These are phyloP conservation scores for Spizellomyces punctatus DNA, from an alignment of 192 early-diverging fungal genomes.

Conservation along the genomic window DNA sequence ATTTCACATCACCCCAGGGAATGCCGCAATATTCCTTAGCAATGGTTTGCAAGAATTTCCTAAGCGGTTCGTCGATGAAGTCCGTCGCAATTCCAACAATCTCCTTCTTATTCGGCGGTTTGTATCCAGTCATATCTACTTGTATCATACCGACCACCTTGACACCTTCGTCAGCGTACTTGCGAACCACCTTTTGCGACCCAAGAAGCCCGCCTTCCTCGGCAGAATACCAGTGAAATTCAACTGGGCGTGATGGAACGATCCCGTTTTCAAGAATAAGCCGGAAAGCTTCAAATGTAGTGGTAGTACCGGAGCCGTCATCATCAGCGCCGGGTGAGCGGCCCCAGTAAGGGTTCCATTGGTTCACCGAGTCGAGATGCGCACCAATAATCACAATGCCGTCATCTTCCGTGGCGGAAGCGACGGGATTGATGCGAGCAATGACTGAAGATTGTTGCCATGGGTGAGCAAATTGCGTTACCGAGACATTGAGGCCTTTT, in stretches of 20 bases:
- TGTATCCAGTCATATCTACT: slow-evolving; percentile 95
- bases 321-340: slow-evolving; percentile 81
- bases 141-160: slow-evolving; percentile 80
- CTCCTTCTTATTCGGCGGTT: slow-evolving; percentile 49
- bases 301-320: slow-evolving; percentile 91
- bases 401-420: not conserved
- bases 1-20: slow-evolving; percentile 69
- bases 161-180: slow-evolving; percentile 62
- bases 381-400: slow-evolving; percentile 76
- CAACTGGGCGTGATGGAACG: slow-evolving; percentile 74
- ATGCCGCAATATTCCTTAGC: slow-evolving; percentile 70
- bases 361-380: slow-evolving; percentile 83
- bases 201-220: slow-evolving; percentile 86
- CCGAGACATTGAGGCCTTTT: slow-evolving; percentile 44
- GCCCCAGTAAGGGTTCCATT: slow-evolving; percentile 77
- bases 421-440: slow-evolving; percentile 73
- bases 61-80: slow-evolving; percentile 66
- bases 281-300: slow-evolving; percentile 86
- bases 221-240: slow-evolving; percentile 85
- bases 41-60: slow-evolving; percentile 54
- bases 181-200: slow-evolving; percentile 76
- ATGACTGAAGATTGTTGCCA: slow-evolving; percentile 87
- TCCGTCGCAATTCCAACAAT: slow-evolving; percentile 81
- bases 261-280: slow-evolving; percentile 69
- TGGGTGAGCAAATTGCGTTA: slow-evolving; percentile 74